Base-by-base conservation (phyloP, 202 grass and related monocot genomes). In the Digitaria exilis region DNA sequence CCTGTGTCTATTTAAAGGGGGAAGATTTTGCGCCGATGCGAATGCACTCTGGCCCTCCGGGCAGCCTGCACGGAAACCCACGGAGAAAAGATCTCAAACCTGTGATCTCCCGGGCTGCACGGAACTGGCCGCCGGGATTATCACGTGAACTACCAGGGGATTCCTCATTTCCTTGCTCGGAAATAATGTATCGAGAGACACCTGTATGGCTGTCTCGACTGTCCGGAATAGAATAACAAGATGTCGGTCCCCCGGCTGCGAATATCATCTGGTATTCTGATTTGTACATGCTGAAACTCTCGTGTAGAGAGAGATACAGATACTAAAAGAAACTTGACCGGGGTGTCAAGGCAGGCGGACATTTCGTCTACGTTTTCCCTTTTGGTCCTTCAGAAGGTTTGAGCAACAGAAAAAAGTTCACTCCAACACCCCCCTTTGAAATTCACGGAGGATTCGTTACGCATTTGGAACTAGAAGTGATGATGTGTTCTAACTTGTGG, bases 71-170 rank as follows among this genome's bases (percentile, higher is more conserved):
- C 66, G 79, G 88, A 73, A 71, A 18, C 57, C 65, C 58, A 24
- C 37, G 30, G 22, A 6, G 21, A 83, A 86, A 89, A 86, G 58
- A 89, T 82, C 87, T 85, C 65, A 42, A 66, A 67, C 60, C 34
- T 82, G 82, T 50, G 65, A 85, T 58, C 62, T 76, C 70, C 30
- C 30, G 29, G 60, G 43, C 28, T 66, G 60, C 35, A 77, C 58
- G 48, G n/a, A 69, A 52, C 46, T 6, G 76, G 76, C 4, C 12
- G 37, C 28, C 44, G 25, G 19, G 78, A 67, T 43, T 9, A 55
- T 82, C 87, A 89, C 87, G 83, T 89, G 78, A 89, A 78, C 22
- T 78, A 73, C 37, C 55, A 57, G 69, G 54, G 29, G 70, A 64
- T 89, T 69, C n/a, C n/a, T n/a, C n/a, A n/a, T n/a, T n/a, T n/a